Evolutionary conservation across 306 rosid species (phyloP), one percentile per base, ranked within the genome.

Genomic region (Quercus engelmannii): DNA sequence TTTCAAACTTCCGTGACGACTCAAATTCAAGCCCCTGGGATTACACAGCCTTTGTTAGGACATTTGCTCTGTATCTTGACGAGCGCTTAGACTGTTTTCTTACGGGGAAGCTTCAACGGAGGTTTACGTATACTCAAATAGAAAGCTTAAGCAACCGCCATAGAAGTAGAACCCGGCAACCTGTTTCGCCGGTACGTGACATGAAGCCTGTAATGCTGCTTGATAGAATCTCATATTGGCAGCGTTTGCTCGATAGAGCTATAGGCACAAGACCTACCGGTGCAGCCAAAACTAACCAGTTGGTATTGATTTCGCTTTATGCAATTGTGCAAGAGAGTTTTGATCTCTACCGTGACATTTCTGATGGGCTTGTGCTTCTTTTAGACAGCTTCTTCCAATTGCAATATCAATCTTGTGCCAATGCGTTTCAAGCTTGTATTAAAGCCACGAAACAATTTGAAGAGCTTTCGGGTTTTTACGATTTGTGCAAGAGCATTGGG

Each of bases 311-410:
- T 17, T 77, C 96, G 1, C 83, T 92, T 2, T 88, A 93, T 64
- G 91, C 91, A n/a, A 33, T 95, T 20, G 91, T 95, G 26, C 93
- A 90, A 55, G 98, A 95, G 86, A 95, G 92, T 52, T 92, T 91
- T 71, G 90, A 90, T 71, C 83, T 92, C 3, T 95, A 91, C 43
- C 76, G 82, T 43, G 97, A 95, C 43, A 90, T 95, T 21, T 86
- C 92, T 3, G 96, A 91, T 65, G 96, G 93, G 3, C 76, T 91
- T 3, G 89, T 86, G 25, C 88, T 91, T 74, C 86, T 95, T n/a
- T 41, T 95, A 1, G 99, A 95, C 5, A 88, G 83, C 81, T 93
- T 95, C 76, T 95, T 91, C 78, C 85, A 84, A 12, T 69, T 92
- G 71, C 91, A 89, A 28, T 84, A 88, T 51, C 82, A 84, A 0